A percentile compares a stretch with the other conserved stretches of the same genome.
These are phyloP conservation scores for Trichophaea hybrida DNA, from an alignment of 2,329 filamentous ascomycete genomes.

Conservation along the genomic window DNA sequence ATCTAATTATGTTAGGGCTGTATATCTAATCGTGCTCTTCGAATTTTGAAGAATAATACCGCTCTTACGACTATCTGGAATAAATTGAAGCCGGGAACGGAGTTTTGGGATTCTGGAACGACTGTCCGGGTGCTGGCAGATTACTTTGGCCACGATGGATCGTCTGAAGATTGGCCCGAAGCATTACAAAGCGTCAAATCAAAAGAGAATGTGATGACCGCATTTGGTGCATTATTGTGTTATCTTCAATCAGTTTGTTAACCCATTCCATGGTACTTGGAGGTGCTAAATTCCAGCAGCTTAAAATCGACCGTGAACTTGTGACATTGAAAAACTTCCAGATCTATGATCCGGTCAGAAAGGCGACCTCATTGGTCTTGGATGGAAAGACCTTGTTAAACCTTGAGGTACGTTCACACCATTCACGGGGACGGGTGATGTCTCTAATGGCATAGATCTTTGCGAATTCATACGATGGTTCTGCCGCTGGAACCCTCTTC, in stretches of 20 bases:
- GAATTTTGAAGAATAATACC: slow-evolving; percentile 93
- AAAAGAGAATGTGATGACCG: slow-evolving; percentile 76
- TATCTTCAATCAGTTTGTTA: slow-evolving; percentile 51
- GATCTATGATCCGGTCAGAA: slow-evolving; percentile 84
- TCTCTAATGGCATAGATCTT: slow-evolving; percentile 44
- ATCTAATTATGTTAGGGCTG: slow-evolving; percentile 32
- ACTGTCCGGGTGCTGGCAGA: slow-evolving; percentile 68
- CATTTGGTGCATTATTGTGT: slow-evolving; percentile 73
- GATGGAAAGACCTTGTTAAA: slow-evolving; percentile 96
- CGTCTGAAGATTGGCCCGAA: slow-evolving; percentile 55
- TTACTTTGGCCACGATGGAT: slow-evolving; percentile 60
- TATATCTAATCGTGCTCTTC: slow-evolving; percentile 73
- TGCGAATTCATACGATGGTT: slow-evolving; percentile 78
- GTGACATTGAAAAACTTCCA: slow-evolving; percentile 83
- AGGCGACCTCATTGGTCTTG: slow-evolving; percentile 73
- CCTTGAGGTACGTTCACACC: slow-evolving; percentile 45
- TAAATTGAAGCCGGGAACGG: slow-evolving; percentile 66
- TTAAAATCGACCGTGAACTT: slow-evolving; percentile 79
- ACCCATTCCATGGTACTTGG: neutral
- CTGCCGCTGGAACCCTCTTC: slow-evolving; percentile 75
- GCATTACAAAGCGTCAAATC: slow-evolving; percentile 56
- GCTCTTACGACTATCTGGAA: slow-evolving; percentile 91
- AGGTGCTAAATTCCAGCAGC: slow-evolving; percentile 31
- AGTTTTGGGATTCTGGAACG: slow-evolving; percentile 81
- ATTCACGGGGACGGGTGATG: neutral